Evolutionary conservation across 208 protist genomes (phyloP).

Genomic region (Trypanosoma avium): DNA sequence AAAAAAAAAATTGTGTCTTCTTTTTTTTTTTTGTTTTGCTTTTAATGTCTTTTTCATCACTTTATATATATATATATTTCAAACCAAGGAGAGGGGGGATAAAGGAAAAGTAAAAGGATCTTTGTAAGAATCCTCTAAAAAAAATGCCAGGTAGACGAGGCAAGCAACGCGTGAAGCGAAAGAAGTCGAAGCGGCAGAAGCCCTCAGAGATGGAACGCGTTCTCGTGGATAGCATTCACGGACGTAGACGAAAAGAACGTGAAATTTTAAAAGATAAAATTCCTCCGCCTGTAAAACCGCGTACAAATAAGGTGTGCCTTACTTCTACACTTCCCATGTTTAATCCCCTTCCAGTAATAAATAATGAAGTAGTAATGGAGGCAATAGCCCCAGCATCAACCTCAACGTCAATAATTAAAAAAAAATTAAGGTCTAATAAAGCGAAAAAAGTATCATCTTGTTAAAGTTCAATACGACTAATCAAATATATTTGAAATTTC

Average conservation of each 20-base stretch:
- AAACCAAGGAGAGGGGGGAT: too few relatives aligned
- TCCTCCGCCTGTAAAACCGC: constrained; percentile 58
- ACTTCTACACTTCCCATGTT: constrained; percentile 82
- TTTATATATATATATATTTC: too few relatives aligned
- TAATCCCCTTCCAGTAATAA: constrained; percentile 22
- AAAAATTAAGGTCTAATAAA: constrained; percentile 10
- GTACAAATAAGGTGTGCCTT: constrained; percentile 62
- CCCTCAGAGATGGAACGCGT: constrained; percentile 86
- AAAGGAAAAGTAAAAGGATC: neutral
- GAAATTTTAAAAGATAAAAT: constrained; percentile 80
- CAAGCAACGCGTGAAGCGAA: constrained; percentile 88
- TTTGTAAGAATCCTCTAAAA: neutral
- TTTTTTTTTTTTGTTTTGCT: too few relatives aligned
- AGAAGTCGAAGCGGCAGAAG: constrained; percentile 80
- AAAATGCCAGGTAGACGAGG: constrained; percentile 85
- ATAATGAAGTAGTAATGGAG: neutral
- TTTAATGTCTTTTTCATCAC: too few relatives aligned
- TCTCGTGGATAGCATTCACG: constrained; percentile 90
- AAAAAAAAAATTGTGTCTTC: too few relatives aligned
- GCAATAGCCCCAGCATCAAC: neutral
- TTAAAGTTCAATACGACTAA: too few relatives aligned
- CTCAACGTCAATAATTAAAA: constrained; percentile 3
- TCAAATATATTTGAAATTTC: too few relatives aligned
- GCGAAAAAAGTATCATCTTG: too few relatives aligned
- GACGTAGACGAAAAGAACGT: constrained; percentile 73